These are phyloP conservation scores for Diaporthe sp. DNA, from an alignment of 2,329 filamentous ascomycete genomes.

Conservation along the genomic window DNA sequence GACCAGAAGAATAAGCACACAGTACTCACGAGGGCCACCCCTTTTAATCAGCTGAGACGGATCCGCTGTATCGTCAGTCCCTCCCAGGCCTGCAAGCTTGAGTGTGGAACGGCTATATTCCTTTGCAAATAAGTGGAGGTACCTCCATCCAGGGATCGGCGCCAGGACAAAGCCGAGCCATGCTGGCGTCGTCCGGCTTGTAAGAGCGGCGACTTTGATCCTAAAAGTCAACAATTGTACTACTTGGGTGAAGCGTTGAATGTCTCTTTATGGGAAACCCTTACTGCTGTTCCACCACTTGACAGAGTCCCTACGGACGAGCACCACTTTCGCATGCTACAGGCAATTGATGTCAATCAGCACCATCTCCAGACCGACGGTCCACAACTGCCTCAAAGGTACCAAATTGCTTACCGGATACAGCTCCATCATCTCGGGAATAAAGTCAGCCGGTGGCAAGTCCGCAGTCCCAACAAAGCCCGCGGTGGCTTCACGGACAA, in stretches of 20 bases:
- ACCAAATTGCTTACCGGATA: not conserved
- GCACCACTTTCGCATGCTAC: conserved; percentile 7
- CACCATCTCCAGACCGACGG: not conserved
- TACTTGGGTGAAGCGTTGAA: not conserved
- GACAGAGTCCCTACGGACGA: conserved; percentile 1
- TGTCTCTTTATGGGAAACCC: not conserved
- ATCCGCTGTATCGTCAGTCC: not conserved
- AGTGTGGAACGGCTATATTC: conserved; percentile 33
- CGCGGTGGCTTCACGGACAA: conserved; percentile 42
- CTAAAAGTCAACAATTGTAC: not conserved
- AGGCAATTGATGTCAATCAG: not conserved
- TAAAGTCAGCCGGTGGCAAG: conserved; percentile 21
- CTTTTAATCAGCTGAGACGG: conserved; percentile 30
- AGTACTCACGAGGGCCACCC: conserved; percentile 34
- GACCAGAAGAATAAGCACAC: not conserved
- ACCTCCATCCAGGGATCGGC: conserved; percentile 27
- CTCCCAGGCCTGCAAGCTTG: conserved; percentile 17
- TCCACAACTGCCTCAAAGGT: not conserved
- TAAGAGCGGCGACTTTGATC: not conserved
- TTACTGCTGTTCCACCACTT: conserved; percentile 28
- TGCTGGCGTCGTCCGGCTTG: conserved; percentile 5
- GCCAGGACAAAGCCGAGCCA: conserved; percentile 15
- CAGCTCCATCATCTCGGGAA: conserved; percentile 26
- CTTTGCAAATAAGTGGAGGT: conserved; percentile 8
- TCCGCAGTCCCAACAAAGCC: conserved; percentile 23